Evolutionary conservation across 768 basidiomycete species (phyloP).

Genomic region (Amanita muscaria): DNA sequence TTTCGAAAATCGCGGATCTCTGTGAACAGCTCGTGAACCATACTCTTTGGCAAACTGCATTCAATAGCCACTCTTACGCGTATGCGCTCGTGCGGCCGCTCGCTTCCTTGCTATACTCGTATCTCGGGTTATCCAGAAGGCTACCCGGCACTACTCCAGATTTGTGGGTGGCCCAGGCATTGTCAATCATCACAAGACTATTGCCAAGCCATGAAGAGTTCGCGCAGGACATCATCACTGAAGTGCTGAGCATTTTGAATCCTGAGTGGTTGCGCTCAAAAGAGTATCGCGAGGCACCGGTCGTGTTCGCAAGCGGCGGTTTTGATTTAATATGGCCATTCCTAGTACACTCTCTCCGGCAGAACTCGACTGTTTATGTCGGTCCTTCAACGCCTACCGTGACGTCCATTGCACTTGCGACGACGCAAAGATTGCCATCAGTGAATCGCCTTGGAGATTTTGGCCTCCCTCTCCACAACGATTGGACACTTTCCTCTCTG

Average conservation of each 20-base stretch:
- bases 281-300: slow-evolving; percentile 28
- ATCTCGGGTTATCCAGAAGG: slow-evolving; percentile 49
- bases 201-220: slow-evolving; percentile 70
- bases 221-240: slow-evolving; percentile 34
- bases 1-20: slow-evolving; percentile 43
- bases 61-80: slow-evolving; percentile 14
- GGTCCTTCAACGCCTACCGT: slow-evolving; percentile 44
- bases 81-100: slow-evolving; percentile 42
- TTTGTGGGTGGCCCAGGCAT: slow-evolving; percentile 61
- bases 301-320: slow-evolving; percentile 43
- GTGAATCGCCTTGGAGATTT: slow-evolving; percentile 17
- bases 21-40: slow-evolving; percentile 43
- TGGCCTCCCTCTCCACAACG: slow-evolving; percentile 40
- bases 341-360: slow-evolving; percentile 37
- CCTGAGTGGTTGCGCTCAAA: slow-evolving; percentile 30
- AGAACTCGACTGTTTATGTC: slow-evolving; percentile 33
- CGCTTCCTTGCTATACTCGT: slow-evolving; percentile 41
- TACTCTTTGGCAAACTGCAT: slow-evolving; percentile 37
- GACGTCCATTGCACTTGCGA: slow-evolving; percentile 44
- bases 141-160: slow-evolving; percentile 48
- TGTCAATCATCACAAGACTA: slow-evolving; percentile 44
- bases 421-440: slow-evolving; percentile 44
- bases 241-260: slow-evolving; percentile 29
- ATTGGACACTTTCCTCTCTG: slow-evolving; percentile 66
- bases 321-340: slow-evolving; percentile 51